Base-by-base conservation (phyloP, 805 yeast genomes). In the Blastobotrys robertii region DNA sequence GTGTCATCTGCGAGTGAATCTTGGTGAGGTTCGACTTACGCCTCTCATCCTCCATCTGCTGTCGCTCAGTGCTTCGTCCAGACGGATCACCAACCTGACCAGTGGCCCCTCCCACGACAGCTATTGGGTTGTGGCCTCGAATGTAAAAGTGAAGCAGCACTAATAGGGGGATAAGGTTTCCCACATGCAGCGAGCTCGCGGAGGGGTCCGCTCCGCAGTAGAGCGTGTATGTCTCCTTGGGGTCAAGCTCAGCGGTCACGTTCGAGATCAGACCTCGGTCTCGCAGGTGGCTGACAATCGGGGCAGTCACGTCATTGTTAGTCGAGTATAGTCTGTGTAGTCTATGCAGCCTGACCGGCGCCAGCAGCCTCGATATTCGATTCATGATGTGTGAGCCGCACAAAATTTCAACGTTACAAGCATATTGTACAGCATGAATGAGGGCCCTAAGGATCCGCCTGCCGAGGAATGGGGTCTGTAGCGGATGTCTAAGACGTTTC, bases 121-220 rank as follows among this genome's bases (percentile, higher is more conserved):
- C 86, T 5, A 80, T 76, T n/a, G 86, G 76, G 47, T 75, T 73
- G 58, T 87, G 95, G 1, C 98, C 98, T 30, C 92, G 67, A 29
- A 87, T 63, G 48, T 77, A 77, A 60, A 87, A 87, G 61, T 92
- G 96, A 36, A 92, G 65, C 37, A 90, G 64, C 1, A 85, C 76
- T 80, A 92, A 76, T 49, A 92, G 63, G 0, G 98, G 98, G 29
- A 92, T 67, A 41, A 92, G 64, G 54, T 92, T 92, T 2, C 98
- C 98, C 50, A 92, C 63, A 63, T 92, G 98, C 11, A 92, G 66
- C 0, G 97, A 87, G 38, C 58, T 67, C 1, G 97, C 97, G 0
- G 95, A 80, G 1, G 98, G 98, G 57, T 92, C 98, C 0, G 96
- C 97, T 8, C 98, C 98, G 60, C 95, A 81, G 61, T 90, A 90